phyloP scores from a whole-genome alignment of 129 eudicot genomes.

The Tagetes erecta region DNA sequence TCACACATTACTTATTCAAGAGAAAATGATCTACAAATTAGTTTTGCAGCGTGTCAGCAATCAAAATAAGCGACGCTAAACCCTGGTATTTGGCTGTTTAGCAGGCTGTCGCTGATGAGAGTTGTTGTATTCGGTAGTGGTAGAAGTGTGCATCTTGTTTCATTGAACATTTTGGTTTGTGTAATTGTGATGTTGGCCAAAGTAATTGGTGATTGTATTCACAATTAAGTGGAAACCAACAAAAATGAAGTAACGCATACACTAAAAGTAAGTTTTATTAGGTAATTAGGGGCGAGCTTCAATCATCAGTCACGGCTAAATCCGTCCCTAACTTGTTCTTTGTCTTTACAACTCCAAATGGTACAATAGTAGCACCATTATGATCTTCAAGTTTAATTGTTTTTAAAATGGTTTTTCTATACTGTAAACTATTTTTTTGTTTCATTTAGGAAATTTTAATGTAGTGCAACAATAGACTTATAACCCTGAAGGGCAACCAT shows the following conservation, averaged over 20 bases:
- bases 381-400: too few species aligned
- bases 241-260: too few species aligned
- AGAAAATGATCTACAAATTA: constrained; percentile 43
- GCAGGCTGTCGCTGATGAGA: neutral
- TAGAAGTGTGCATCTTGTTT: constrained; percentile 1
- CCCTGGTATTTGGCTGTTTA: constrained; percentile 1
- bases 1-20: constrained; percentile 82
- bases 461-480: neutral
- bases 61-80: neutral
- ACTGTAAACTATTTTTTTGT: too few species aligned
- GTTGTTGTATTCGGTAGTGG: neutral
- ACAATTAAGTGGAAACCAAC: neutral
- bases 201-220: neutral
- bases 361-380: too few species aligned
- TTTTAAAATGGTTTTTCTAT: too few species aligned
- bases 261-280: too few species aligned
- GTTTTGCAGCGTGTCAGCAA: neutral
- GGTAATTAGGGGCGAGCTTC: too few species aligned
- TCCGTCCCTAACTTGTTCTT: too few species aligned
- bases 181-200: neutral
- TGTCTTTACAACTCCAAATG: too few species aligned
- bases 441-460: too few species aligned
- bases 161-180: neutral
- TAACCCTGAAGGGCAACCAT: neutral
- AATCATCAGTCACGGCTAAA: too few species aligned